Percentiles rank a stretch among this genome's conserved stretches.
phyloP scores from a whole-genome alignment of 805 yeast genomes.

The Saccharomycopsis fodiens region DNA sequence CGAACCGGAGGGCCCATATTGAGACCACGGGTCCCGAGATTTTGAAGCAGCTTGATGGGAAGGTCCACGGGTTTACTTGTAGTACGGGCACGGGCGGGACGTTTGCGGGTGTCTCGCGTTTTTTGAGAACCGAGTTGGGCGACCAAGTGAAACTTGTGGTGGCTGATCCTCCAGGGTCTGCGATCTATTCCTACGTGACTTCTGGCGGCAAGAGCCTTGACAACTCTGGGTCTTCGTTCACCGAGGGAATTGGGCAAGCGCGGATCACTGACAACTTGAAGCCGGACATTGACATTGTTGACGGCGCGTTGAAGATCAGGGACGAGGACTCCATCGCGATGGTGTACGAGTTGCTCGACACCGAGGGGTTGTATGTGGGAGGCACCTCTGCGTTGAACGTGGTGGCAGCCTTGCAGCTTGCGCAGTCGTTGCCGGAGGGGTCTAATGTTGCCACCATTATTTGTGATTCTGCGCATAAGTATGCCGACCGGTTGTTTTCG shows the following conservation, averaged over 20 bases:
- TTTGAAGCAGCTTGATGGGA: constrained; percentile 74
- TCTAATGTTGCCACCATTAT: constrained; percentile 81
- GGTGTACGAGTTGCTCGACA: constrained; percentile 77
- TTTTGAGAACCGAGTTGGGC: constrained; percentile 58
- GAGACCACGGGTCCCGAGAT: constrained; percentile 92
- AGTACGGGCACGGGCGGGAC: constrained; percentile 94
- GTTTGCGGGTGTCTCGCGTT: constrained; percentile 77
- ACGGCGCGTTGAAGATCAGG: constrained; percentile 72
- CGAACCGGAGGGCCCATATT: constrained; percentile 82
- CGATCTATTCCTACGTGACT: constrained; percentile 69
- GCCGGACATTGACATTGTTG: constrained; percentile 64
- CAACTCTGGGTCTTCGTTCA: constrained; percentile 77
- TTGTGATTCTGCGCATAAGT: constrained; percentile 87
- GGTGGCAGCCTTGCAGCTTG: constrained; percentile 78
- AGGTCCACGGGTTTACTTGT: constrained; percentile 80
- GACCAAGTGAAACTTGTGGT: constrained; percentile 56
- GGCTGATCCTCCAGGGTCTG: constrained; percentile 94
- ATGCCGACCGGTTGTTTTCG: constrained; percentile 74
- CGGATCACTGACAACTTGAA: constrained; percentile 77
- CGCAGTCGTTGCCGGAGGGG: constrained; percentile 66
- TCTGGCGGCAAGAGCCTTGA: constrained; percentile 61
- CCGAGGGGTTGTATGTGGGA: constrained; percentile 85
- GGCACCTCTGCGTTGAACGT: constrained; percentile 90
- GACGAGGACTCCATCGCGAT: constrained; percentile 77
- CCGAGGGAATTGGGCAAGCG: constrained; percentile 97